These are phyloP conservation scores for Escovopsis weberi DNA, from an alignment of 2,329 filamentous ascomycete species.

Conservation along the genomic window DNA sequence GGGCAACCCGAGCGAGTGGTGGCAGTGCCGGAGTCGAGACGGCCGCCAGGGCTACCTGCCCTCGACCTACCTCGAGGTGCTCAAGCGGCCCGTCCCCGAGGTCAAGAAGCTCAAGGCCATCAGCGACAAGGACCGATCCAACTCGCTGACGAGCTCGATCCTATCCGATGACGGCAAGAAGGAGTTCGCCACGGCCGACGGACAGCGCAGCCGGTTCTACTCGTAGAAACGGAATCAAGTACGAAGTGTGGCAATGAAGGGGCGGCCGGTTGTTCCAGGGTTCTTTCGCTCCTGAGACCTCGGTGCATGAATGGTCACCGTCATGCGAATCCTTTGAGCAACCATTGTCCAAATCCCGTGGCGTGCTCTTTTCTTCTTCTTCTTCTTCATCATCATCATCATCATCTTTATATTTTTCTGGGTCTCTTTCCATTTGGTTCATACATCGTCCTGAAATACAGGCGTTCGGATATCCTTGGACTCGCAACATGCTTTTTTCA, in stretches of 20 bases:
- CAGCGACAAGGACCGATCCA: slow-evolving; percentile 32
- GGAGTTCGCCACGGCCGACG: slow-evolving; percentile 37
- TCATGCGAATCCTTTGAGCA: too few species aligned
- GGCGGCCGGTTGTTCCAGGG: background rate
- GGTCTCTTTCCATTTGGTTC: too few species aligned
- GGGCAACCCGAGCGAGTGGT: slow-evolving; percentile 91
- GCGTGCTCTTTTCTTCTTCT: too few species aligned
- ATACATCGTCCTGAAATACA: too few species aligned
- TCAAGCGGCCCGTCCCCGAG: slow-evolving; percentile 36
- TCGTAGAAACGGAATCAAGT: slow-evolving; percentile 21
- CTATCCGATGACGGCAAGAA: slow-evolving; percentile 29
- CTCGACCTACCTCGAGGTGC: slow-evolving; percentile 73
- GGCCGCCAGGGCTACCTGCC: slow-evolving; percentile 86
- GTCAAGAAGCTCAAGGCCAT: slow-evolving; percentile 38
- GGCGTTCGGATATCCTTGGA: too few species aligned
- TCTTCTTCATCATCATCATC: too few species aligned
- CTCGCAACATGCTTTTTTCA: too few species aligned
- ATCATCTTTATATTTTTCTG: too few species aligned
- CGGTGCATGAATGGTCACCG: too few species aligned
- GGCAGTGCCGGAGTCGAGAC: slow-evolving; percentile 83
- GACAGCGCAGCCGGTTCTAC: slow-evolving; percentile 44
- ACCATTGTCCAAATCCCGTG: too few species aligned
- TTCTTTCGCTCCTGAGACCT: too few species aligned
- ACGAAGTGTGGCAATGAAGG: background rate
- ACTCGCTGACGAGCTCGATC: slow-evolving; percentile 33